Evolutionary conservation across 495 filamentous ascomycete genomes (phyloP).

Genomic region (Geopyxis carbonaria): DNA sequence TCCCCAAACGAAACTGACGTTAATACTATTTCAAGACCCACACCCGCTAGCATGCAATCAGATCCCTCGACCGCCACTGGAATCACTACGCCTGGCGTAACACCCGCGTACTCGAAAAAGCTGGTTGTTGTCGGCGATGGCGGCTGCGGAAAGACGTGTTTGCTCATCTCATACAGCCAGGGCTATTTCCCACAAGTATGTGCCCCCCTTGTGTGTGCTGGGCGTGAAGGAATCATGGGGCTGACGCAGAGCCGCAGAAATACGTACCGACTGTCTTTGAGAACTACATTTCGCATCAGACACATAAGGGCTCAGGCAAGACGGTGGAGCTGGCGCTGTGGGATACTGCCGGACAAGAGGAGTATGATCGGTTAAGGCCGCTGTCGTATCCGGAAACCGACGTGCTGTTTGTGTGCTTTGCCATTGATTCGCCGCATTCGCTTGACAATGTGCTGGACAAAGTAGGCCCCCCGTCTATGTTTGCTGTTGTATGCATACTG

Average conservation of each 20-base stretch:
- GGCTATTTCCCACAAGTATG: slow-evolving; percentile 95
- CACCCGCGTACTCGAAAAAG: slow-evolving; percentile 91
- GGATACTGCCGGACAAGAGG: slow-evolving; percentile 97
- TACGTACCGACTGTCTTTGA: slow-evolving; percentile 98
- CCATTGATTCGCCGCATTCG: slow-evolving; percentile 95
- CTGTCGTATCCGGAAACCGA: slow-evolving; percentile 97
- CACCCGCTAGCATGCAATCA: slow-evolving; percentile 23
- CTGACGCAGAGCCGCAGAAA: slow-evolving; percentile 45
- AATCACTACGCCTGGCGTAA: slow-evolving; percentile 32
- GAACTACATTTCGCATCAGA: slow-evolving; percentile 96
- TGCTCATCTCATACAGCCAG: slow-evolving; percentile 94
- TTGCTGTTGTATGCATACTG: slow-evolving; percentile 11
- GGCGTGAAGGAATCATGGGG: background rate
- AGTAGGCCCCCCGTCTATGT: slow-evolving; percentile 34
- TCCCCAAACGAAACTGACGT: no score
- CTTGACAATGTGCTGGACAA: slow-evolving; percentile 98
- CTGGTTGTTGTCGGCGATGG: slow-evolving; percentile 97
- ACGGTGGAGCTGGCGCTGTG: slow-evolving; percentile 89
- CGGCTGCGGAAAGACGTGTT: slow-evolving; percentile 95
- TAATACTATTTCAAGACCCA: slow-evolving; percentile 5
- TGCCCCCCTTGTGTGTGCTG: no score
- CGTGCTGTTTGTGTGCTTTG: slow-evolving; percentile 95
- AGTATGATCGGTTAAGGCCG: slow-evolving; percentile 89
- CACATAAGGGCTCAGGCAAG: slow-evolving; percentile 71
- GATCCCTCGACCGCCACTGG: slow-evolving; percentile 23